Evolutionary conservation across 768 basidiomycete species (phyloP).

Genomic region (Gloeopeniophorella convolvens): DNA sequence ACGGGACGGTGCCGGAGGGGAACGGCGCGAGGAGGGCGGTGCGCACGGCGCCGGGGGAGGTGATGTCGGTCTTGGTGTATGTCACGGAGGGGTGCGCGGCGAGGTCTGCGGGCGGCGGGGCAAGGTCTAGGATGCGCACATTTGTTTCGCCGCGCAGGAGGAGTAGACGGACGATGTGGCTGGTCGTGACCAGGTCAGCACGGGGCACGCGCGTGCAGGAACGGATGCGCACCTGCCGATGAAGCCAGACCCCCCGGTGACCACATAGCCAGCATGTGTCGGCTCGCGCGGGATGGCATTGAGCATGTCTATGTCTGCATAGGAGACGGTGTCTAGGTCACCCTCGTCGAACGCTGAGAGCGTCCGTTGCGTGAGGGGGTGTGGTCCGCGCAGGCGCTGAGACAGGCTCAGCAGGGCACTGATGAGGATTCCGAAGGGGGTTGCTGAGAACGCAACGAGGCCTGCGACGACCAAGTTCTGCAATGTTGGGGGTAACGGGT

Average conservation of each 20-base stretch:
- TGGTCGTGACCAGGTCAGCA: slow-evolving; percentile 2
- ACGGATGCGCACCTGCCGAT: slow-evolving; percentile 25
- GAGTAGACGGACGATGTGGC: slow-evolving; percentile 31
- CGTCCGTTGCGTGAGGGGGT: not conserved
- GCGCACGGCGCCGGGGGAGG: slow-evolving; percentile 26
- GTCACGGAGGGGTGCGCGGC: slow-evolving; percentile 26
- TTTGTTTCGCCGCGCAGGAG: slow-evolving; percentile 31
- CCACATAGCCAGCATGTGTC: slow-evolving; percentile 26
- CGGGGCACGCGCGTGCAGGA: not conserved
- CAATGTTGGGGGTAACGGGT: not conserved
- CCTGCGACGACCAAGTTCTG: not conserved
- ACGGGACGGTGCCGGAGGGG: slow-evolving; percentile 16
- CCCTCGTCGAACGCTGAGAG: slow-evolving; percentile 2
- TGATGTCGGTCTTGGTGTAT: slow-evolving; percentile 29
- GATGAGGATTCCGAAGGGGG: slow-evolving; percentile 1
- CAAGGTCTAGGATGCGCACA: slow-evolving; percentile 30
- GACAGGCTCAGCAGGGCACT: slow-evolving; percentile 1
- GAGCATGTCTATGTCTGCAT: slow-evolving; percentile 27
- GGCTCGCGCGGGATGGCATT: slow-evolving; percentile 23
- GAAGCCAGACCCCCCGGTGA: slow-evolving; percentile 31
- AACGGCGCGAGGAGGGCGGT: slow-evolving; percentile 25
- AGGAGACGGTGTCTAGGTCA: slow-evolving; percentile 24
- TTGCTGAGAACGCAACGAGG: not conserved
- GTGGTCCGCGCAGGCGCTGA: slow-evolving; percentile 3
- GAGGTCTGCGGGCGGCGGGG: slow-evolving; percentile 24